Evolutionary conservation across 306 rosid species (phyloP).

Genomic region (Pyrus betulifolia): DNA sequence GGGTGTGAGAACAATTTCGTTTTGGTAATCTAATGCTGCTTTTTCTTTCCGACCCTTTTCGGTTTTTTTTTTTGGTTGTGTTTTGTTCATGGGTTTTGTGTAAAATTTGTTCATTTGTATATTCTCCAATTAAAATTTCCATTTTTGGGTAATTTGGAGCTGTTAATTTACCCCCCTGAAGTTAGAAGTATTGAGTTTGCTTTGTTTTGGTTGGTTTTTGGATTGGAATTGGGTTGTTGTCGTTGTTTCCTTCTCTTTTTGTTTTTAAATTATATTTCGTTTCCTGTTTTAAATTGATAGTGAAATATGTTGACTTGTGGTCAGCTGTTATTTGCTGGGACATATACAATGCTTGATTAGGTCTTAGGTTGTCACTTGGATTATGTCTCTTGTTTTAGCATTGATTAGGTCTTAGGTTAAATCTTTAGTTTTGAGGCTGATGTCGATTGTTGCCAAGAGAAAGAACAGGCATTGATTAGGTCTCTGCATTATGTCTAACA

Average conservation of each 20-base stretch:
- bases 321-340: neutral
- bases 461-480: constrained; percentile 23
- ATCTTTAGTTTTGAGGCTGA: constrained; percentile 38
- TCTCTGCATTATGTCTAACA: neutral
- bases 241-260: neutral
- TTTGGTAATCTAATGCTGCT: constrained; percentile 43
- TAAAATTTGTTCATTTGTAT: neutral
- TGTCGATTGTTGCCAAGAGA: constrained; percentile 52
- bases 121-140: neutral
- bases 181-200: neutral
- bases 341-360: neutral
- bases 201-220: neutral
- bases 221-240: constrained; percentile 2
- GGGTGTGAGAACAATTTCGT: constrained; percentile 82
- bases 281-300: neutral
- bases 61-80: neutral
- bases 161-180: neutral
- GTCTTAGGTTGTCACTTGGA: no score
- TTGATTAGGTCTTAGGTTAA: no score
- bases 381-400: no score
- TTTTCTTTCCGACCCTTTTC: constrained; percentile 14
- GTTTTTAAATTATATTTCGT: neutral
- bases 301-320: neutral
- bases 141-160: neutral
- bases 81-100: neutral